A percentile compares a stretch with the other conserved stretches of the same genome.
These are phyloP conservation scores for Syzygium grande DNA, from an alignment of 345 rosid genomes.

Conservation along the genomic window DNA sequence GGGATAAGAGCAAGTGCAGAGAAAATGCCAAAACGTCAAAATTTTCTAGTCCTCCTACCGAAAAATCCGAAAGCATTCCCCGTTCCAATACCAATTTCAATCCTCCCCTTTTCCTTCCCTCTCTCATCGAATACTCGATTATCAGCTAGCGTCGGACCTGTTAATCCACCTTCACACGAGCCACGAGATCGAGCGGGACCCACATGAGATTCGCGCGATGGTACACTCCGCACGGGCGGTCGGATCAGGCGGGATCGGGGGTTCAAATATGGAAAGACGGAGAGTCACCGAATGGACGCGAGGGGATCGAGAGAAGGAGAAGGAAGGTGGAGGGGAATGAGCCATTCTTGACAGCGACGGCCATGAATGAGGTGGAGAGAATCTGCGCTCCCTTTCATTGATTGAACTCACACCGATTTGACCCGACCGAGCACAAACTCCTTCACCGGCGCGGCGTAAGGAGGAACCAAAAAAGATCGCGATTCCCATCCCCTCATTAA, in stretches of 20 bases:
- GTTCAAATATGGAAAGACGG: background rate
- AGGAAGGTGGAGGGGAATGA: background rate
- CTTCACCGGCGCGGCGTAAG: background rate
- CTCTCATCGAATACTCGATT: background rate
- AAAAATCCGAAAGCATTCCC: background rate
- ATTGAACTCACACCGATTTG: background rate
- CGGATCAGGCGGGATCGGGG: background rate
- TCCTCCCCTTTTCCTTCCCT: background rate
- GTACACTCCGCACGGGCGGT: accelerated
- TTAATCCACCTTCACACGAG: background rate
- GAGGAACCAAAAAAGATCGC: background rate
- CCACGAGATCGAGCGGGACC: background rate
- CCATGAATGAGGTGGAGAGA: background rate
- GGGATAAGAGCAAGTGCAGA: background rate
- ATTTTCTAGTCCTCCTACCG: background rate
- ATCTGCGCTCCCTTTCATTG: background rate
- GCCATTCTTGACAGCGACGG: background rate
- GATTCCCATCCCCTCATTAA: background rate
- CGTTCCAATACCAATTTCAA: background rate
- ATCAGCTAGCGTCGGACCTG: background rate
- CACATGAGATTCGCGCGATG: background rate
- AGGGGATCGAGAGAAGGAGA: background rate
- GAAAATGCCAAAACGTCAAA: background rate
- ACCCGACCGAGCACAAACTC: background rate
- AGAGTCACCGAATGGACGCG: background rate